Conservation (phyloP, 495 filamentous ascomycete species). For the Podospora pseudopauciseta region DNA sequence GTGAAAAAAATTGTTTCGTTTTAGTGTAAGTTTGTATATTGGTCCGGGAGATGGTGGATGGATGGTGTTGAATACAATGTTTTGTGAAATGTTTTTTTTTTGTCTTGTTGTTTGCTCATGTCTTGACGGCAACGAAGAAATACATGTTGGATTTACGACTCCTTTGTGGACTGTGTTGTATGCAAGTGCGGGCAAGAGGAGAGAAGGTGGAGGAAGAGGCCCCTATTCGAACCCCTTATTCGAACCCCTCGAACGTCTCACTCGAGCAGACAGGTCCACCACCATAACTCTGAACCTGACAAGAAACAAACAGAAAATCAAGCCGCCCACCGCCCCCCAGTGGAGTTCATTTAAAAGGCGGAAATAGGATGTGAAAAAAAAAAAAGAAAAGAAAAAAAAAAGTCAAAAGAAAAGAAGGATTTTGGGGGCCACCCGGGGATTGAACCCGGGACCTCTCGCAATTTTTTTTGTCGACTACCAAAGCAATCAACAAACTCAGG, state of each 20-base stretch:
- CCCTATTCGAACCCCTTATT: too few relatives aligned
- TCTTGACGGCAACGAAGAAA: neutral
- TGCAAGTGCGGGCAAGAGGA: too few relatives aligned
- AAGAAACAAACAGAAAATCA: neutral
- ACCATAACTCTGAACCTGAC: too few relatives aligned
- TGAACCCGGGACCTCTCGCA: conserved; percentile 6
- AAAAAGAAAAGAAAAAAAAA: neutral
- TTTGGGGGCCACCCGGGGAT: conserved; percentile 2
- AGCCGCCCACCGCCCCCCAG: neutral
- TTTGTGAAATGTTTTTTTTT: neutral
- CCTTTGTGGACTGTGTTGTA: too few relatives aligned
- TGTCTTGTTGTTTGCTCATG: neutral
- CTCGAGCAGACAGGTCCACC: too few relatives aligned
- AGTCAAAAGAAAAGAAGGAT: neutral
- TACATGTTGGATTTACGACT: too few relatives aligned
- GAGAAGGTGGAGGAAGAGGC: too few relatives aligned
- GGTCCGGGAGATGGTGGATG: neutral
- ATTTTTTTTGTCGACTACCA: neutral
- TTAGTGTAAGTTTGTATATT: neutral
- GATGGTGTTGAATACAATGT: neutral
- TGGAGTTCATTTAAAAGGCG: too few relatives aligned
- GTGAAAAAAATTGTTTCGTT: neutral
- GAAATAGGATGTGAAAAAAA: neutral
- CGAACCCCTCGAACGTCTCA: too few relatives aligned
- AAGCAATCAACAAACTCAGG: neutral